A percentile compares a stretch with the other conserved stretches of the same genome.
Conservation (phyloP, 1,284 basidiomycete species). For the Mycena citricolor region DNA sequence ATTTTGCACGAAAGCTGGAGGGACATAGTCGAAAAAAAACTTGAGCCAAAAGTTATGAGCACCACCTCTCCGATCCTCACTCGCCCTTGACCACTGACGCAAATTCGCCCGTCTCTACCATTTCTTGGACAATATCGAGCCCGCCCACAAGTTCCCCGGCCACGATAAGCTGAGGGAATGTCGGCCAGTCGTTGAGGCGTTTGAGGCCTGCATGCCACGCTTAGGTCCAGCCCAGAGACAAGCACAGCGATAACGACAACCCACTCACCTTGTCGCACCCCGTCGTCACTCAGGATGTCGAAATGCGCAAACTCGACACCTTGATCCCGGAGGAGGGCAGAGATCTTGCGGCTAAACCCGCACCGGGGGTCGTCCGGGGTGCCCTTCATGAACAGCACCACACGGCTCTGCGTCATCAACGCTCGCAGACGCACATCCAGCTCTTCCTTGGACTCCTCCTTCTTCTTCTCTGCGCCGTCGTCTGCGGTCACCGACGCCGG, state of each 20-base stretch:
- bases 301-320: slow-evolving; percentile 80
- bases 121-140: slow-evolving; percentile 82
- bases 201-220: slow-evolving; percentile 44
- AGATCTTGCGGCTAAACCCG: slow-evolving; percentile 91
- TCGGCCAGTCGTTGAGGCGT: slow-evolving; percentile 88
- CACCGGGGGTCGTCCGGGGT: slow-evolving; percentile 83
- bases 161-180: slow-evolving; percentile 94
- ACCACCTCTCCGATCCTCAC: no score
- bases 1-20: no score
- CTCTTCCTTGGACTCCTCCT: slow-evolving; percentile 70
- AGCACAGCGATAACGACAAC: slow-evolving; percentile 1
- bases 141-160: slow-evolving; percentile 95
- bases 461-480: slow-evolving; percentile 29
- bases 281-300: slow-evolving; percentile 85
- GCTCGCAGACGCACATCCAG: slow-evolving; percentile 59
- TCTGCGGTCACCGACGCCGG: slow-evolving; percentile 35
- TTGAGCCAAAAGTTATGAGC: no score
- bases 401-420: slow-evolving; percentile 69
- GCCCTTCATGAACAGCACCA: slow-evolving; percentile 99
- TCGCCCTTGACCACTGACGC: slow-evolving; percentile 27
- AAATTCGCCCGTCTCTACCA: slow-evolving; percentile 53
- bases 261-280: slow-evolving; percentile 52
- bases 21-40: no score
- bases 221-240: background rate
- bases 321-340: slow-evolving; percentile 81